Conservation (phyloP, 148 eudicot genomes). For the Diospyros lotus region DNA sequence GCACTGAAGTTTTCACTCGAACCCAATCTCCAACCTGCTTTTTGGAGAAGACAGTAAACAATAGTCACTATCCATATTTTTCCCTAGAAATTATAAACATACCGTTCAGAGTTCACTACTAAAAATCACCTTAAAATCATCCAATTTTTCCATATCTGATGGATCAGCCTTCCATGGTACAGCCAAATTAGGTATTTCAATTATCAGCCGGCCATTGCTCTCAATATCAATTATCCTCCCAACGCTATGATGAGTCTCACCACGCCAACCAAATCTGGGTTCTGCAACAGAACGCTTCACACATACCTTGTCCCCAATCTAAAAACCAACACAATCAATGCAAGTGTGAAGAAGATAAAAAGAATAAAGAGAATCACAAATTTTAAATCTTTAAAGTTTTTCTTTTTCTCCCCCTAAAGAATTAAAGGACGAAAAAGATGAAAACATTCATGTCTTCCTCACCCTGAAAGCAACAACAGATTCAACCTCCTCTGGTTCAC, state of each 20-base stretch:
- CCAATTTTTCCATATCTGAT: constrained; percentile 94
- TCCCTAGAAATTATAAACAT: neutral
- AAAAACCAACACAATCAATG: constrained; percentile 12
- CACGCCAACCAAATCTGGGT: constrained; percentile 98
- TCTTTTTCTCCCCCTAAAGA: neutral
- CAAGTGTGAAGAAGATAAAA: constrained; percentile 1
- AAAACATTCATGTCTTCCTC: constrained; percentile 5
- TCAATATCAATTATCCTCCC: constrained; percentile 86
- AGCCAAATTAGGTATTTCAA: constrained; percentile 84
- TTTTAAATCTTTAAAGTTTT: neutral
- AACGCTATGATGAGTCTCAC: constrained; percentile 94
- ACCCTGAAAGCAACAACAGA: constrained; percentile 81
- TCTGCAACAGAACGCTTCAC: constrained; percentile 92
- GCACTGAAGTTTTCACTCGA: constrained; percentile 74
- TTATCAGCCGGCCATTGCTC: constrained; percentile 74
- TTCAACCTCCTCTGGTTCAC: constrained; percentile 98
- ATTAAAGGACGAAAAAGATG: neutral
- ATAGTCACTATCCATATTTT: constrained; percentile 3
- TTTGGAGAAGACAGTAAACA: constrained; percentile 3
- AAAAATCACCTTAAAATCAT: constrained; percentile 73
- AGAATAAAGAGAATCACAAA: neutral
- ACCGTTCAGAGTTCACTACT: neutral
- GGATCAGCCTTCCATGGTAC: constrained; percentile 98
- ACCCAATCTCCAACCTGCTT: constrained; percentile 89
- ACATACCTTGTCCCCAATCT: constrained; percentile 86